phyloP scores from a whole-genome alignment of 2,329 filamentous ascomycete genomes.

The Penicillium sp. region DNA sequence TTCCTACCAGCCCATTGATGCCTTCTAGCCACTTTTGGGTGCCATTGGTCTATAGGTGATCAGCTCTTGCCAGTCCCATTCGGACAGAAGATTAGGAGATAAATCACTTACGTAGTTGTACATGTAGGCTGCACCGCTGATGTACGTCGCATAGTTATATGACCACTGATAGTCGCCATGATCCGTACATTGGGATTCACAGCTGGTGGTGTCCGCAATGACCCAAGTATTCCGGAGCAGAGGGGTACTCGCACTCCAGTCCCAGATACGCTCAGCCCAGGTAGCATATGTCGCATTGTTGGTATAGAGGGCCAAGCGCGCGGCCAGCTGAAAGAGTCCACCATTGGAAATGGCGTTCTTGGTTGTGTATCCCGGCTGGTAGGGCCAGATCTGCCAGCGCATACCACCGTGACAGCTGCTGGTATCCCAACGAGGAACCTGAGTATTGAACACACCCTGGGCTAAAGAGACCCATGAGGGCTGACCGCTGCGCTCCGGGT shows the following conservation, averaged over 20 bases:
- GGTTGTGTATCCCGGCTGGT: slow-evolving; percentile 67
- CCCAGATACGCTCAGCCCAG: slow-evolving; percentile 71
- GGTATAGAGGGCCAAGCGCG: slow-evolving; percentile 75
- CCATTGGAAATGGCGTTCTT: slow-evolving; percentile 62
- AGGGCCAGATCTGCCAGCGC: slow-evolving; percentile 82
- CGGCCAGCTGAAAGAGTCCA: slow-evolving; percentile 58
- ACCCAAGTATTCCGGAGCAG: slow-evolving; percentile 55
- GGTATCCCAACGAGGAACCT: slow-evolving; percentile 69
- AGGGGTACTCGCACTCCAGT: slow-evolving; percentile 57
- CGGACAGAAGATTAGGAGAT: neutral
- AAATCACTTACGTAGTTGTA: slow-evolving; percentile 50
- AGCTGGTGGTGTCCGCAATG: slow-evolving; percentile 57
- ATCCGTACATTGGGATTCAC: slow-evolving; percentile 50
- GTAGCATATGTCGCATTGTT: slow-evolving; percentile 74
- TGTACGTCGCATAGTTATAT: slow-evolving; percentile 58
- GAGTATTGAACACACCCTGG: slow-evolving; percentile 79
- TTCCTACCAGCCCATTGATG: slow-evolving; percentile 58
- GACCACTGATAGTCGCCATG: slow-evolving; percentile 58
- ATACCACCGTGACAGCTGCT: slow-evolving; percentile 70
- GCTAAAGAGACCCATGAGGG: slow-evolving; percentile 76
- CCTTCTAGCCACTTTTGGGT: slow-evolving; percentile 57
- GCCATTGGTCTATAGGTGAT: slow-evolving; percentile 37
- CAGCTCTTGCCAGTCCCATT: neutral
- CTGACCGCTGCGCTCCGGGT: slow-evolving; percentile 65
- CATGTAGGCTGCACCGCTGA: slow-evolving; percentile 59